Evolutionary conservation across 176 grass and related monocot species (phyloP).

Genomic region (Melocanna baccifera): DNA sequence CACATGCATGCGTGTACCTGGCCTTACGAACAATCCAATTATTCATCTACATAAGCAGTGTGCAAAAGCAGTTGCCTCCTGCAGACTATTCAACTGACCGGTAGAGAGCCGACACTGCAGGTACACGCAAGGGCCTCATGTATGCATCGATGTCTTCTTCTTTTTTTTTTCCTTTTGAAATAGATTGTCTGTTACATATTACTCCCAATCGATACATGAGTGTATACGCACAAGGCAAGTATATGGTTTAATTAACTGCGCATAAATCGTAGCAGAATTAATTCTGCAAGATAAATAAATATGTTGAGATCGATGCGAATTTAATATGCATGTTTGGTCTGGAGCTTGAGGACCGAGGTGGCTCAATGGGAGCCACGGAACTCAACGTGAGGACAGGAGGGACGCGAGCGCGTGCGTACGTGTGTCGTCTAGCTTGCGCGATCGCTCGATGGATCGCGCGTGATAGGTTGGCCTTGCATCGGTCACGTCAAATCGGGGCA

Average conservation of each 20-base stretch:
- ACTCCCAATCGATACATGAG: not conserved
- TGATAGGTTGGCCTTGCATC: not conserved
- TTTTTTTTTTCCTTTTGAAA: not conserved
- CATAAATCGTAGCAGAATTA: not conserved
- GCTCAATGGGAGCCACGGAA: not conserved
- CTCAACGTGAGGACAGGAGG: not conserved
- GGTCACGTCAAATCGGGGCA: not conserved
- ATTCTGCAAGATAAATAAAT: not conserved
- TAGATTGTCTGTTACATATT: not conserved
- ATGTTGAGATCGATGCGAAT: not conserved
- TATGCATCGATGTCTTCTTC: not conserved
- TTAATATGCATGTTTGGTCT: not conserved
- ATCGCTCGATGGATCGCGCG: not conserved
- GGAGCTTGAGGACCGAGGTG: not conserved
- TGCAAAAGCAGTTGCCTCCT: not conserved
- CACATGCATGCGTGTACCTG: not conserved
- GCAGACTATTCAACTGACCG: constrained; percentile 1
- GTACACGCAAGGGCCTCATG: not conserved
- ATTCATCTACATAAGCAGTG: constrained; percentile 19
- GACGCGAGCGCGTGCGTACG: constrained; percentile 7
- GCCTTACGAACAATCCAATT: constrained; percentile 4
- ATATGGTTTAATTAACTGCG: not conserved
- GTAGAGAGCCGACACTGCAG: constrained; percentile 25
- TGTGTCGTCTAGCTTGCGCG: not conserved
- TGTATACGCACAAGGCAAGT: too few species aligned